Base-by-base conservation (phyloP, 345 rosid genomes). In the Eucalyptus cloeziana region DNA sequence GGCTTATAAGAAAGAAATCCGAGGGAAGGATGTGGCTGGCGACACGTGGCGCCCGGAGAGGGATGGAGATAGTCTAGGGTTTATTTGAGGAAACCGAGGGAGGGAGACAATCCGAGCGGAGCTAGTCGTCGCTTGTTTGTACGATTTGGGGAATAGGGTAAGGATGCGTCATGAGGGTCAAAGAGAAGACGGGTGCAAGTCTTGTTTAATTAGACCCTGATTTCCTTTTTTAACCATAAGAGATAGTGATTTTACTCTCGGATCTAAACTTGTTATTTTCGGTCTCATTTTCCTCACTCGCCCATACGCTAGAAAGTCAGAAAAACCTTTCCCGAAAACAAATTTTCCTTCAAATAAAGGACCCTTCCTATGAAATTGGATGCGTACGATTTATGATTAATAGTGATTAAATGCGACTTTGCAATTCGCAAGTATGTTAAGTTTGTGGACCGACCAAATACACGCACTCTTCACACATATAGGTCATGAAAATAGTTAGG, bases 331-430 rank as follows among this genome's bases (percentile, higher is more conserved):
- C 7, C 5, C 3, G 0, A 19, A 76, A 76, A 37, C 2, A 37
- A 37, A 11, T 71, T 33, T 5, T 21, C 13, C 24, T 69, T 71
- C 44, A 10, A 33, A 9, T 33, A 33, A 9, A 37, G 1, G 3
- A 33, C 2, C 7, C 0, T 33, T 71, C 10, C 0, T 17, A 5
- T 37, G 22, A 9, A 69, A 69, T 31, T 5, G 13, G 7, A 17
- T 19, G 24, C 1, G 13, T 33, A 10, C 13, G 1, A 71, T 71
- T 71, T 19, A 37, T 15, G 21, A 33, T 31, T 0, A 17, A 31
- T 0, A 1, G 24, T 31, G 24, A 69, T 31, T 69, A 69, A 16
- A 69, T 17, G 3, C 11, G 4, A 17, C 13, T 67, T 52, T 17
- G 25, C 7, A 10, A 37, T 19, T 33, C 3, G 2, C 27, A 76